Conservation (phyloP, 495 filamentous ascomycete genomes). For the Penicillium paradoxum region DNA sequence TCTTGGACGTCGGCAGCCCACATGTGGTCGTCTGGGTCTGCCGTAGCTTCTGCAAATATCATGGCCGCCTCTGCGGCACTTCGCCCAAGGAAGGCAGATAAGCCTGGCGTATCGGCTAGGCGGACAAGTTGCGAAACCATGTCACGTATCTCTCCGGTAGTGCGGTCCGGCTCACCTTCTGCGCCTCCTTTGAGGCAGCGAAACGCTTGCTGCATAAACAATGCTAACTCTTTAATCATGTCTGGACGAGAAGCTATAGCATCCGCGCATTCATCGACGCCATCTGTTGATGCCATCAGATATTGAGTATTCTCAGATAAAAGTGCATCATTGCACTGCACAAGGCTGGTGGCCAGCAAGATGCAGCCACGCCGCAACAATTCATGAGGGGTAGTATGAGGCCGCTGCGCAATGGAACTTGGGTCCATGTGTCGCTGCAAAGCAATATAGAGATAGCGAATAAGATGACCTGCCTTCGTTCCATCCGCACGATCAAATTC, state of each 20-base stretch:
- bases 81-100: conserved; percentile 30
- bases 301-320: background rate
- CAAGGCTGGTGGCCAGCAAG: conserved; percentile 31
- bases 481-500: conserved; percentile 9
- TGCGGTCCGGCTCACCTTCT: conserved; percentile 20
- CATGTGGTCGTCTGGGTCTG: conserved; percentile 44
- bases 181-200: conserved; percentile 28
- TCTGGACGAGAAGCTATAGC: conserved; percentile 27
- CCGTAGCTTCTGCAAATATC: conserved; percentile 41
- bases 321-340: conserved; percentile 29
- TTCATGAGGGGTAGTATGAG: conserved; percentile 17
- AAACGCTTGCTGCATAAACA: conserved; percentile 34
- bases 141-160: conserved; percentile 23
- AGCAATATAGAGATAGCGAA: conserved; percentile 22
- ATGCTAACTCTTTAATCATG: conserved; percentile 35
- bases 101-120: conserved; percentile 16
- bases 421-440: conserved; percentile 26
- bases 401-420: background rate
- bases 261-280: conserved; percentile 15
- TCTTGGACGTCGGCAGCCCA: conserved; percentile 47
- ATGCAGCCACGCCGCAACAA: conserved; percentile 36
- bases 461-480: conserved; percentile 26
- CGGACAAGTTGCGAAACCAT: conserved; percentile 29
- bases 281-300: conserved; percentile 4
- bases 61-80: conserved; percentile 48